Evolutionary conservation across 1,284 basidiomycete genomes (phyloP).

Genomic region (Malassezia obtusa): DNA sequence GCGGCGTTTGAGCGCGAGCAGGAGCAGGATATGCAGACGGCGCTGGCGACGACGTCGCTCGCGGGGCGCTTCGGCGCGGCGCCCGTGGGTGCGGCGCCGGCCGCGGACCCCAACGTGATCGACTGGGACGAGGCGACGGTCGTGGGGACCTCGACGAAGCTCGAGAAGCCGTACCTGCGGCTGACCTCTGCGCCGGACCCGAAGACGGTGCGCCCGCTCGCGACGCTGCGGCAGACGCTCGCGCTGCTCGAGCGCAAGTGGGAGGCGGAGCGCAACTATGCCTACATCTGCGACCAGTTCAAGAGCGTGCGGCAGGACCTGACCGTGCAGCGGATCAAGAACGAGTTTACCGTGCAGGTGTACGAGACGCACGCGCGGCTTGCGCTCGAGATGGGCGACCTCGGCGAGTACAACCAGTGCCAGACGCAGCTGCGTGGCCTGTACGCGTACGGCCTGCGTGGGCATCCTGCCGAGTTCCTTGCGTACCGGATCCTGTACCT

Average conservation of each 20-base stretch:
- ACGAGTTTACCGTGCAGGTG: constrained; percentile 91
- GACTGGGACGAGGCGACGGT: constrained; percentile 95
- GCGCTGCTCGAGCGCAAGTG: constrained; percentile 78
- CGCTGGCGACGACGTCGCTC: constrained; percentile 25
- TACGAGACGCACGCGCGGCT: constrained; percentile 98
- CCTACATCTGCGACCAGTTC: constrained; percentile 95
- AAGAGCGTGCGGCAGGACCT: constrained; percentile 95
- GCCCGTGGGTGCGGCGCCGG: neutral
- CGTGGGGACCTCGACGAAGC: constrained; percentile 73
- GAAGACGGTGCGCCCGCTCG: constrained; percentile 79
- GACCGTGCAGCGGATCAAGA: constrained; percentile 98
- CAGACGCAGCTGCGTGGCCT: constrained; percentile 79
- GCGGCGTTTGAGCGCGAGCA: constrained; percentile 27
- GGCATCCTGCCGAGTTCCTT: constrained; percentile 85
- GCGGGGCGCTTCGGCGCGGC: constrained; percentile 24
- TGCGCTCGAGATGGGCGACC: constrained; percentile 87
- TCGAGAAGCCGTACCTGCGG: constrained; percentile 92
- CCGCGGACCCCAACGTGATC: constrained; percentile 58
- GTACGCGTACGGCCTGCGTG: constrained; percentile 83
- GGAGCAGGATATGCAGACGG: constrained; percentile 25
- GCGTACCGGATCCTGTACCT: constrained; percentile 96
- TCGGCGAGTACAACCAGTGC: constrained; percentile 98
- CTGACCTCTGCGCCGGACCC: constrained; percentile 92
- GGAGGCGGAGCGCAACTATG: constrained; percentile 72
- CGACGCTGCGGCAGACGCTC: constrained; percentile 73